These are phyloP conservation scores for Irineochytrium annulatum DNA, from an alignment of 192 early-diverging fungal species.

Conservation along the genomic window DNA sequence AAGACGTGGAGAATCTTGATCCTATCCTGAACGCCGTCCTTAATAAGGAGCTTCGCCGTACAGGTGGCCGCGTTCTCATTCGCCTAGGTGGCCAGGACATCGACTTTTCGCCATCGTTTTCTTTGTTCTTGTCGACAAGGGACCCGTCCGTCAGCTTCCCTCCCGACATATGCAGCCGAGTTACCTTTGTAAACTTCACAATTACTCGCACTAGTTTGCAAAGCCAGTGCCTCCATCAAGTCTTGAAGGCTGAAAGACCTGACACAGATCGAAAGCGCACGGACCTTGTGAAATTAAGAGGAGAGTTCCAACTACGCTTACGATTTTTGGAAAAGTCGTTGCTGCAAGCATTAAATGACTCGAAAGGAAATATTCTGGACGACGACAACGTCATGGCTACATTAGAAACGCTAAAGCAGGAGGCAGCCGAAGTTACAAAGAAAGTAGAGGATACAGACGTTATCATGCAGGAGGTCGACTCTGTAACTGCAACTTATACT, in stretches of 20 bases:
- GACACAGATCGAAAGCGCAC: conserved; percentile 92
- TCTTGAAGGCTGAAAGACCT: conserved; percentile 90
- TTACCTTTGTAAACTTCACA: conserved; percentile 99
- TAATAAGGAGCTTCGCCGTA: conserved; percentile 93
- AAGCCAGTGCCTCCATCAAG: conserved; percentile 95
- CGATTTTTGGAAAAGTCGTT: conserved; percentile 91
- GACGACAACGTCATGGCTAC: conserved; percentile 93
- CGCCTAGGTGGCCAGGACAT: conserved; percentile 96
- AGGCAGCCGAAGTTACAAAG: conserved; percentile 88
- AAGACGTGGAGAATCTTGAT: conserved; percentile 96
- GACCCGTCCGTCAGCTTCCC: conserved; percentile 90
- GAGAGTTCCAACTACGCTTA: conserved; percentile 91
- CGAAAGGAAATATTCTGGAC: conserved; percentile 96
- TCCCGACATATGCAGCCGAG: conserved; percentile 95
- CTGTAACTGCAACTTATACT: conserved; percentile 83
- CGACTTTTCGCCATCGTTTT: conserved; percentile 98
- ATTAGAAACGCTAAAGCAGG: conserved; percentile 91
- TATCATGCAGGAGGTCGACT: conserved; percentile 93
- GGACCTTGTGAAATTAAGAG: conserved; percentile 90
- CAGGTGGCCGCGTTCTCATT: conserved; percentile 93
- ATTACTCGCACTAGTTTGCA: conserved; percentile 94
- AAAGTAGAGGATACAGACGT: conserved; percentile 93
- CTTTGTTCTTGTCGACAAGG: conserved; percentile 87
- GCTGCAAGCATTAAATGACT: conserved; percentile 87
- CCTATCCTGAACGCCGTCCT: conserved; percentile 97